Percentiles rank a stretch among this genome's conserved stretches.
Conservation (phyloP, 2,329 filamentous ascomycete genomes). For the Paracorniculantispora psalliotae region DNA sequence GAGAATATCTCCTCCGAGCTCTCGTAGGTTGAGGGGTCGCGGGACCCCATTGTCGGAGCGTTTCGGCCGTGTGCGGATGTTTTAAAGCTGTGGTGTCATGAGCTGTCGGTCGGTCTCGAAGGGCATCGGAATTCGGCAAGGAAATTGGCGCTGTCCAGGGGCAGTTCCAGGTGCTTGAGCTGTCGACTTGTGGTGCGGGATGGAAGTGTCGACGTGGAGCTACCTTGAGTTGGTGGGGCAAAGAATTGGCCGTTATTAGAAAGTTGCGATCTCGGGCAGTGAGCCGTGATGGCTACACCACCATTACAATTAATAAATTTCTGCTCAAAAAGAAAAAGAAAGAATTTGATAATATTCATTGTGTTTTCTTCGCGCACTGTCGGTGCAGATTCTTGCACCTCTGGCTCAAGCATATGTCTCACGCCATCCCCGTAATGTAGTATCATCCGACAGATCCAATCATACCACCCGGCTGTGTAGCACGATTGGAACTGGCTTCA, state of each 20-base stretch:
- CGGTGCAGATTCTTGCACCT: too few species aligned
- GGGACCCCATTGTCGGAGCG: conserved; percentile 32
- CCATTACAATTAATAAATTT: too few species aligned
- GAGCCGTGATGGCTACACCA: too few species aligned
- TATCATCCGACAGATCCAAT: too few species aligned
- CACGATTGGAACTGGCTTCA: too few species aligned
- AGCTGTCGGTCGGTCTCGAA: not conserved
- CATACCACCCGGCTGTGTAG: too few species aligned
- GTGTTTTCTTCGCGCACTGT: too few species aligned
- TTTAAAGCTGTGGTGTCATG: not conserved
- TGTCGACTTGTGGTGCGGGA: not conserved
- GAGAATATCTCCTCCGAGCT: conserved; percentile 52
- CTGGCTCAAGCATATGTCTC: too few species aligned
- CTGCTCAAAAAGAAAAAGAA: too few species aligned
- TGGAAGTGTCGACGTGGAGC: conserved; percentile 6
- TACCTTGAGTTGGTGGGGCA: not conserved
- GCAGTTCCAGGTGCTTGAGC: not conserved
- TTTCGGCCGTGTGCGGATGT: not conserved
- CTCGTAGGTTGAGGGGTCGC: conserved; percentile 42
- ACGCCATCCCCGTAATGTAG: too few species aligned
- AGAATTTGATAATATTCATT: too few species aligned
- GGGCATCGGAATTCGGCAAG: not conserved
- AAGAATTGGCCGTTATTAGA: not conserved
- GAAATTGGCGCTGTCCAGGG: not conserved
- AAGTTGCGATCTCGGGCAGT: too few species aligned